Evolutionary conservation across 805 yeast genomes (phyloP), one percentile per base, ranked within the genome.

Genomic region (Monosporozyma yasuniensis): DNA sequence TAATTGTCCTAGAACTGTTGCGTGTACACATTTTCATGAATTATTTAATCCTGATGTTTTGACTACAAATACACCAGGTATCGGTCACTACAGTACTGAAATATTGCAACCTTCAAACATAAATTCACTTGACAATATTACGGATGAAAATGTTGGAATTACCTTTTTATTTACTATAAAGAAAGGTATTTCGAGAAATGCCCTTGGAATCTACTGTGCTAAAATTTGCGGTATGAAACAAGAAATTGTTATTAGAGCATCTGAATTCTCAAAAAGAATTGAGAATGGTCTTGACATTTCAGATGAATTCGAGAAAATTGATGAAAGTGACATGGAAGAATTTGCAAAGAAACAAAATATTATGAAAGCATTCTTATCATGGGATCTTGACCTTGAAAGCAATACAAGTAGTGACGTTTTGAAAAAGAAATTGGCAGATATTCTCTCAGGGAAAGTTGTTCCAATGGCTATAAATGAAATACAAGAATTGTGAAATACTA

Each of bases 11-110:
- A 55, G 68, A 46, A 57, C 65, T 0, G 42, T 75, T 1, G 58
- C 71, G 1, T 68, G 74, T 6, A 74, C 78, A 0, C 78, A 76
- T 60, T 72, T 70, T 51, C 72, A 69, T 55, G 77, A 71, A 47
- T 52, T 74, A 5, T 72, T 74, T 42, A 55, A 59, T 12, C 51
- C 57, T 0, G 56, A 61, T 1, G 42, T 66, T 0, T 41, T 71
- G 3, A 38, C 61, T 0, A 48, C 49, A 9, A n/a, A 49, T 0
- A 45, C 54, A 10, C 47, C 53, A 0, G 61, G 61, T 1, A 55
- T 70, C 2, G 56, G 54, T n/a, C 70, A 67, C 51, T 66, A 63
- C 55, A 66, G 65, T 25, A 71, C 73, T 58, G 67, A 70, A 39
- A 61, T 72, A 3, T 19, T 22, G 3, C 19, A 21, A 11, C 14